Conservation (phyloP, 495 filamentous ascomycete species). For the Cetradonia linearis region DNA sequence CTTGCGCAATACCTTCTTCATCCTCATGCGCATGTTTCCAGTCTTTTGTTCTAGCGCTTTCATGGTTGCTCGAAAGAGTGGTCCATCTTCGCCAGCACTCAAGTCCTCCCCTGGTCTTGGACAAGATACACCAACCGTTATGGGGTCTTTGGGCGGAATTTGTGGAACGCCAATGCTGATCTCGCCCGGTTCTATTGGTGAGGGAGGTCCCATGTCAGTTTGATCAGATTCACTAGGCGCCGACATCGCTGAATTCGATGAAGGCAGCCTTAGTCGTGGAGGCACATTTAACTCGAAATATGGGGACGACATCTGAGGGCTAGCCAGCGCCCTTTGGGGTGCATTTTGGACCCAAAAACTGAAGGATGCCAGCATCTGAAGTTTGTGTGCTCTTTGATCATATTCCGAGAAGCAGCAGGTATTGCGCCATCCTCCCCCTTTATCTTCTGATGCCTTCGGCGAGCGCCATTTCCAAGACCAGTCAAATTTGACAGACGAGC, state of each 20-base stretch:
- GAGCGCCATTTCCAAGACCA: conserved; percentile 97
- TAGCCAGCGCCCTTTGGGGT: conserved; percentile 26
- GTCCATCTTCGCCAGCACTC: conserved; percentile 80
- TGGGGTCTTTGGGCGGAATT: conserved; percentile 41
- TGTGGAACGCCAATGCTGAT: conserved; percentile 35
- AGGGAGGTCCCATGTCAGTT: conserved; percentile 53
- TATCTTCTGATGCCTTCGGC: conserved; percentile 71
- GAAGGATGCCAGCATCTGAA: conserved; percentile 81
- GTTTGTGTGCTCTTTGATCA: conserved; percentile 78
- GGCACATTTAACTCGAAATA: conserved; percentile 61
- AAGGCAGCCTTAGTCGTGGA: conserved; percentile 67
- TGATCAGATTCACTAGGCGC: conserved; percentile 57
- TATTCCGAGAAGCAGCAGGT: conserved; percentile 96
- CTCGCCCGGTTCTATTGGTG: conserved; percentile 48
- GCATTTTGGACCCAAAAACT: conserved; percentile 88
- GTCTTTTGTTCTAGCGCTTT: conserved; percentile 95
- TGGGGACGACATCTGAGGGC: conserved; percentile 50
- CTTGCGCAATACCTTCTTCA: conserved; percentile 90
- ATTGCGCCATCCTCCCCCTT: conserved; percentile 87
- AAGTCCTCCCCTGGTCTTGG: conserved; percentile 81
- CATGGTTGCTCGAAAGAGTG: conserved; percentile 92
- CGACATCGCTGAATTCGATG: conserved; percentile 70
- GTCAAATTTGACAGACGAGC: conserved; percentile 74
- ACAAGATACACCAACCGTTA: conserved; percentile 81
- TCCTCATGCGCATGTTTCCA: conserved; percentile 79